Base-by-base conservation (phyloP, 2,329 filamentous ascomycete genomes). In the Aspergillus fructus region DNA sequence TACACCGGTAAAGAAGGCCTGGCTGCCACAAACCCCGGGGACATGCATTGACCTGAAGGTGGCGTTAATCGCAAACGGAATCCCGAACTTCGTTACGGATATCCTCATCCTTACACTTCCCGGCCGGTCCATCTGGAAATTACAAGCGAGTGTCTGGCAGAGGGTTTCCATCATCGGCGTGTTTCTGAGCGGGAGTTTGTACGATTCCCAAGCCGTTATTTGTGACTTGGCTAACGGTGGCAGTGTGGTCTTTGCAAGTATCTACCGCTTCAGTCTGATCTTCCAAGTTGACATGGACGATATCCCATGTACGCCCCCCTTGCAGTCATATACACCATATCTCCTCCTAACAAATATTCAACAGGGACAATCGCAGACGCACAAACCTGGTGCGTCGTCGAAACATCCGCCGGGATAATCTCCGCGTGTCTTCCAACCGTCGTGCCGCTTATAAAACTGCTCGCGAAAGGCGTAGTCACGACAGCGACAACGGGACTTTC, bases 221-320 rank as follows among this genome's bases (percentile, higher is more conserved):
- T 5, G n/a, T 24, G 24, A 24, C 24, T 4, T 24, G 5, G 27
- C 27, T 37, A 37, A 11, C 13, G 2, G 27, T 9, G 9, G 27
- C 30, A 53, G 51, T n/a, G 51, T 53, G 15, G 42, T 53, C 23
- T 53, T 53, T n/a, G 51, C 51, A 21, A 53, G 51, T 21, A 53
- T 53, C n/a, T 56, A 56, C 46, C 53, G 53, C 15, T 56, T 56
- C 21, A 50, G 47, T 24, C 48, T 56, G 21, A 56, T 56, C 24
- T 56, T 56, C 21, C 15, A 27, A 0, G 33, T 56, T 9, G 53
- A 56, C 17, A 41, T 50, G 6, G 5, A 46, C 7, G 53, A 56
- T n/a, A 51, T 51, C 34, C 34, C 34, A 0, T 37, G 34, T 37
- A n/a, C 34, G 34, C n/a, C 19, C 2, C 19, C 19, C 19, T 19